These are phyloP conservation scores for sunflower (Helianthus annuus) DNA, from an alignment of 129 eudicot species.

Conservation along the genomic window HanXRQr2.0-SUNRISE NC_035439.2:69888965-69889464, in stretches of 20 bases:
- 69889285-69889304: not conserved
- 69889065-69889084: conserved; percentile 14
- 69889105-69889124: conserved; percentile 39
- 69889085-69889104: conserved; percentile 29
- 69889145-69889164: conserved; percentile 40
- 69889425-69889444: conserved; percentile 69
- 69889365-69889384: conserved; percentile 59
- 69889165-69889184: conserved; percentile 30
- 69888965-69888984: conserved; percentile 32
- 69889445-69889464: conserved; percentile 65
- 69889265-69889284: not conserved
- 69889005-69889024: not conserved
- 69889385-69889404: conserved; percentile 82
- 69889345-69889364: conserved; percentile 55
- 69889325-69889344: conserved; percentile 37
- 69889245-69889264: not conserved
- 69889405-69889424: conserved; percentile 65
- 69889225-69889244: not conserved
- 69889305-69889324: not conserved
- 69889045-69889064: conserved; percentile 2
- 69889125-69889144: conserved; percentile 36
- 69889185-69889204: not conserved
- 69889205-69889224: conserved; percentile 1
- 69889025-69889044: not conserved
- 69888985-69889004: conserved; percentile 13